Conservation (phyloP, 2,329 filamentous ascomycete species). For the Claviceps paspali region DNA sequence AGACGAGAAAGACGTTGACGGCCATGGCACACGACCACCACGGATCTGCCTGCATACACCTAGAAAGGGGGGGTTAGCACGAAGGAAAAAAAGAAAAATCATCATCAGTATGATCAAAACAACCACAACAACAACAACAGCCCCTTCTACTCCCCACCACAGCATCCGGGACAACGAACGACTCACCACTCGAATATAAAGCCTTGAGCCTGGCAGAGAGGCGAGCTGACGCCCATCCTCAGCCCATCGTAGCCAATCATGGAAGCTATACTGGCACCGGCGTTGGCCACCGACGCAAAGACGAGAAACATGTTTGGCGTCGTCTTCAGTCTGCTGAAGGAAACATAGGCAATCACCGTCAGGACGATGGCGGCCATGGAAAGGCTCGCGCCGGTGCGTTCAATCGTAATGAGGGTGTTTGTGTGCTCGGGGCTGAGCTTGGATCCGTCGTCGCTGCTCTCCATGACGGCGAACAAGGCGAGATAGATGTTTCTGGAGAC, state of each 20-base stretch:
- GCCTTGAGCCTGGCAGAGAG: slow-evolving; percentile 46
- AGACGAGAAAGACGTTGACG: slow-evolving; percentile 60
- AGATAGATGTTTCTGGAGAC: not conserved
- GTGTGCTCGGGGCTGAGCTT: slow-evolving; percentile 22
- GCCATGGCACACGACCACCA: slow-evolving; percentile 74
- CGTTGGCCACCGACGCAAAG: slow-evolving; percentile 22
- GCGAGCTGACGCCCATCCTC: slow-evolving; percentile 31
- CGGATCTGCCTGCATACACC: slow-evolving; percentile 63
- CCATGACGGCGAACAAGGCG: slow-evolving; percentile 3
- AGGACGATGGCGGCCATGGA: slow-evolving; percentile 35
- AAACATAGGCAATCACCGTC: slow-evolving; percentile 32
- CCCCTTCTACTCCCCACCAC: no score
- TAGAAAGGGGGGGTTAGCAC: no score
- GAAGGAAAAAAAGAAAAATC: no score
- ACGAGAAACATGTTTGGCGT: slow-evolving; percentile 38
- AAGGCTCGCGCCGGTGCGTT: slow-evolving; percentile 36
- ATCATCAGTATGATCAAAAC: not conserved
- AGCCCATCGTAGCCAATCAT: slow-evolving; percentile 56
- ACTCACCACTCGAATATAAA: slow-evolving; percentile 53
- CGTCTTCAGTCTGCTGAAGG: slow-evolving; percentile 36
- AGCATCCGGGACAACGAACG: not conserved
- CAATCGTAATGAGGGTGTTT: slow-evolving; percentile 31
- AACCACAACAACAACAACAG: not conserved
- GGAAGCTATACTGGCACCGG: slow-evolving; percentile 47
- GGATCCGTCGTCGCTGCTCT: slow-evolving; percentile 6